Evolutionary conservation across 805 yeast species (phyloP), one percentile per base, ranked within the genome.

Genomic region (Kodamaea kakaduensis): DNA sequence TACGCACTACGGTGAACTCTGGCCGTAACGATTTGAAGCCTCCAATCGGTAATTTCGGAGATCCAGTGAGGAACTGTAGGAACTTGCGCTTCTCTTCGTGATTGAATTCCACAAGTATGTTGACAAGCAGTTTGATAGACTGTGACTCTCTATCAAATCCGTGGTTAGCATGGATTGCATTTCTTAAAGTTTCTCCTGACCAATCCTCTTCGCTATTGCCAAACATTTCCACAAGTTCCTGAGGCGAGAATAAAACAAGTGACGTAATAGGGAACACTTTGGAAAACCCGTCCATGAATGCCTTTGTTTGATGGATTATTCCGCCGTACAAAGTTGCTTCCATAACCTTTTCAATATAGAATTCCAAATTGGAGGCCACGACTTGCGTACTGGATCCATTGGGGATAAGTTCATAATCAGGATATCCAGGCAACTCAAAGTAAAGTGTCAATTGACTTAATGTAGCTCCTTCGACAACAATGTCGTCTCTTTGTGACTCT

Each of bases 11-110:
- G 0, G 97, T 90, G 31, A 90, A 71, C 35, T 74, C 81, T 0
- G 98, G 98, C 29, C 73, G 71, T 37, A 90, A 64, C 0, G 84
- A 74, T 47, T 81, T 82, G 64, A 90, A 90, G 0, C 97, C 97
- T 1, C 97, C 97, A 51, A 87, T 75, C 1, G 98, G 98, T 31
- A 93, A 60, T 43, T 81, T 85, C 5, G 97, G 96, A 1, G 96
- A 78, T 0, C 97, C 97, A 0, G 97, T 90, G 42, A 89, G 64
- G 56, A 90, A 90, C 56, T 86, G 95, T 30, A 88, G 60, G 51
- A 90, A 90, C 21, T 69, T 59, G 23, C 97, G 69, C 42, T 83
- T 77, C 42, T 87, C 84, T 1, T 59, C 54, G 2, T 47, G 46
- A 19, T 59, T 52, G 42, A 88, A 81, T 5, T 64, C 62, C 3